These are phyloP conservation scores for Myxozyma nipponensis DNA, from an alignment of 805 yeast species.

Conservation along the genomic window DNA sequence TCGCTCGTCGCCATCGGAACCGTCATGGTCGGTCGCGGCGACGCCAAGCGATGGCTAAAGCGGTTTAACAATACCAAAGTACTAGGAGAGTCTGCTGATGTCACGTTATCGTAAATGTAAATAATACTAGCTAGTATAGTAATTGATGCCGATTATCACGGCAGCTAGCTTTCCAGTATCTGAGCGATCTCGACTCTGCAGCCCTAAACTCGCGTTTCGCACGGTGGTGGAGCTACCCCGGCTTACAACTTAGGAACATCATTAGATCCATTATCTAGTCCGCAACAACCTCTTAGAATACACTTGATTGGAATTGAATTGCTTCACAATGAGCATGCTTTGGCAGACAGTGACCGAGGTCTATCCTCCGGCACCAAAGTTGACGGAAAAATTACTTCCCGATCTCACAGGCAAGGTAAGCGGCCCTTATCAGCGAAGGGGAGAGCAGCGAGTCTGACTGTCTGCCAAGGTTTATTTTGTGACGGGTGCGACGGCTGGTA, in stretches of 20 bases:
- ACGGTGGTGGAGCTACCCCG: no score
- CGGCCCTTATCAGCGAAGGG: background rate
- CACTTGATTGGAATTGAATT: background rate
- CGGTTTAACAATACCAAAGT: conserved; percentile 10
- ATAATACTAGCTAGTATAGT: no score
- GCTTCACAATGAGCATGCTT: background rate
- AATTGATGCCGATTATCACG: no score
- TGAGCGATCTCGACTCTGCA: no score
- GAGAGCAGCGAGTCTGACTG: no score
- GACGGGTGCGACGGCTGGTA: conserved; percentile 9
- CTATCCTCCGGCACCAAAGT: conserved; percentile 30
- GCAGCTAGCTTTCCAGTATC: background rate
- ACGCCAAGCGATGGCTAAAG: conserved; percentile 21
- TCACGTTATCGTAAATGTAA: background rate
- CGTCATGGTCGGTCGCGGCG: conserved; percentile 28
- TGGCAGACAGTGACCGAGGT: conserved; percentile 24
- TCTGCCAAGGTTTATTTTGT: background rate
- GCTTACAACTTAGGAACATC: no score
- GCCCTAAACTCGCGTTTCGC: no score
- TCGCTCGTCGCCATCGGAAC: conserved; percentile 24
- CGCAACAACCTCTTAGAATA: no score
- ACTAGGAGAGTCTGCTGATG: no score
- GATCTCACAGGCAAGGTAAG: conserved; percentile 37
- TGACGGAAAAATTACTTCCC: conserved; percentile 35
- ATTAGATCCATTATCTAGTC: no score